phyloP scores from a whole-genome alignment of 1,284 basidiomycete species.

The Coniferiporia weirii region DNA sequence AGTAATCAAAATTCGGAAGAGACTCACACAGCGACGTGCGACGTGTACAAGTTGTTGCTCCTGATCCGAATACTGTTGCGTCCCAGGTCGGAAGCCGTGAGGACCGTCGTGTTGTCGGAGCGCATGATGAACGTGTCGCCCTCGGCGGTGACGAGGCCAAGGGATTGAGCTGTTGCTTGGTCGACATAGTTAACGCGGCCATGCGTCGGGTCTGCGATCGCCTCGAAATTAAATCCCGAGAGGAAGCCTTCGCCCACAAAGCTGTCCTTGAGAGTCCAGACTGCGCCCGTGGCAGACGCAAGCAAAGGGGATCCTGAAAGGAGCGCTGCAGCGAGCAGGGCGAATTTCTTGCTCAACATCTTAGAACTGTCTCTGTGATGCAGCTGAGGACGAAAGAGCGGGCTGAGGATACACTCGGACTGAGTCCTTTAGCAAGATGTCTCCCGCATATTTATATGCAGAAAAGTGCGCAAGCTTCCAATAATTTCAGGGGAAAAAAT shows the following conservation, averaged over 20 bases:
- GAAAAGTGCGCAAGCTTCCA: too few relatives aligned
- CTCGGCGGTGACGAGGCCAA: slow-evolving; percentile 45
- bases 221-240: slow-evolving; percentile 38
- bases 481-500: too few relatives aligned
- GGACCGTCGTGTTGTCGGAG: slow-evolving; percentile 28
- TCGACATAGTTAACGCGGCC: slow-evolving; percentile 55
- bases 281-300: not conserved
- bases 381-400: too few relatives aligned
- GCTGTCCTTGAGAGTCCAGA: slow-evolving; percentile 10
- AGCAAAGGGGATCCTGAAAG: not conserved
- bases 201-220: slow-evolving; percentile 42
- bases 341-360: slow-evolving; percentile 4
- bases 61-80: slow-evolving; percentile 31
- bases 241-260: slow-evolving; percentile 38
- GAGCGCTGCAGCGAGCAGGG: not conserved
- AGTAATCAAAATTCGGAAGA: not conserved
- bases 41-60: slow-evolving; percentile 28
- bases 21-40: slow-evolving; percentile 29
- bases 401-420: not conserved
- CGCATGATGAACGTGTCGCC: slow-evolving; percentile 41
- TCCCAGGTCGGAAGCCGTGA: slow-evolving; percentile 29
- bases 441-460: too few relatives aligned
- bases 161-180: slow-evolving; percentile 35
- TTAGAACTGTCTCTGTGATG: too few relatives aligned
- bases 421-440: too few relatives aligned